Percentiles rank a stretch among this genome's conserved stretches.
These are phyloP conservation scores for Atkinsonella hypoxylon DNA, from an alignment of 2,329 filamentous ascomycete genomes.

Conservation along the genomic window DNA sequence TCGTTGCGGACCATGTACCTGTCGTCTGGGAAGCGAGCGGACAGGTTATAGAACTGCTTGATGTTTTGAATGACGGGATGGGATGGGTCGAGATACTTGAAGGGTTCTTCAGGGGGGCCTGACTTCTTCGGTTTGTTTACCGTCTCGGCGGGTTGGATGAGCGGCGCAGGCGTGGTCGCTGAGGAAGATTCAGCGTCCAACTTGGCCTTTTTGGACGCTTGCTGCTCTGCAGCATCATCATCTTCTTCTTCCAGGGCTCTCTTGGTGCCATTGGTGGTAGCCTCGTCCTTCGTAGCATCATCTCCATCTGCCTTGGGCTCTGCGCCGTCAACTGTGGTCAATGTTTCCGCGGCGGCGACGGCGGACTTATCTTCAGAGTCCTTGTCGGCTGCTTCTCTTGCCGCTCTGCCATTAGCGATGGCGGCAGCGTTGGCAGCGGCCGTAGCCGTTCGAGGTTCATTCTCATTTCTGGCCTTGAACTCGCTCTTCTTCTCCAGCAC, in stretches of 20 bases:
- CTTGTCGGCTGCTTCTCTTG: constrained; percentile 12
- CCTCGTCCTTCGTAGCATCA: constrained; percentile 17
- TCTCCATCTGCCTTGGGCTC: constrained; percentile 20
- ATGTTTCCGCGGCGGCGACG: constrained; percentile 8
- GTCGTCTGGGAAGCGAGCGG: constrained; percentile 72
- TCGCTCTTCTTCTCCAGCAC: constrained; percentile 87
- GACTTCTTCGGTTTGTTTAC: constrained; percentile 28
- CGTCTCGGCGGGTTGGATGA: constrained; percentile 11
- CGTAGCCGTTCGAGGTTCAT: constrained; percentile 29
- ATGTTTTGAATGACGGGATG: constrained; percentile 70
- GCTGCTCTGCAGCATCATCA: constrained; percentile 20
- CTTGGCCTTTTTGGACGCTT: constrained; percentile 37
- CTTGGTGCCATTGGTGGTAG: constrained; percentile 21
- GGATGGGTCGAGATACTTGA: constrained; percentile 71
- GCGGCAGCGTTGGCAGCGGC: constrained; percentile 4
- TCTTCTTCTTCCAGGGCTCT: constrained; percentile 21
- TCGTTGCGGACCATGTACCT: constrained; percentile 96
- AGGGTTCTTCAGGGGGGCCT: constrained; percentile 70
- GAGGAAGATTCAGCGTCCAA: constrained; percentile 18
- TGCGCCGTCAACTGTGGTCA: constrained; percentile 11
- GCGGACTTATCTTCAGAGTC: constrained; percentile 14
- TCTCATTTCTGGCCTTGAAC: constrained; percentile 65
- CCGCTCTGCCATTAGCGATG: constrained; percentile 12
- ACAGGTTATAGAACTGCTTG: constrained; percentile 74
- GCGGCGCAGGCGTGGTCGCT: constrained; percentile 9